Conservation (phyloP, 495 filamentous ascomycete species). For the Chaetomium tenue region DNA sequence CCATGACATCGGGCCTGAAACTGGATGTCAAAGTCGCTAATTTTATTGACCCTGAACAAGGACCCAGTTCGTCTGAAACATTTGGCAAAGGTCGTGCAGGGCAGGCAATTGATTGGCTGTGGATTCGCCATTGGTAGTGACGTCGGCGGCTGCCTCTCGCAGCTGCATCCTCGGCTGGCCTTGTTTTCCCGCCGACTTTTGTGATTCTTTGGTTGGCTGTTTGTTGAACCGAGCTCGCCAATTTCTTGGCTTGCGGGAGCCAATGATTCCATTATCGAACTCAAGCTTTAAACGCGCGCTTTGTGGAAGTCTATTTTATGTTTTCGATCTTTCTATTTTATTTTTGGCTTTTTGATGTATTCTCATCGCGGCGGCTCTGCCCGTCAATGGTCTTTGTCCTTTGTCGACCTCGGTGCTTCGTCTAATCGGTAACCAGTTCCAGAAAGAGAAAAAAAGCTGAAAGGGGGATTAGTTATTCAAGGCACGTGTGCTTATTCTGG, state of each 20-base stretch:
- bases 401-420: not conserved
- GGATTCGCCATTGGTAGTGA: constrained; percentile 27
- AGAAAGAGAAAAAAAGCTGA: not conserved
- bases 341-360: not conserved
- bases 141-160: constrained; percentile 30
- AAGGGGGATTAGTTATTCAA: not conserved
- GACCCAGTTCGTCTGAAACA: constrained; percentile 23
- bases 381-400: not conserved
- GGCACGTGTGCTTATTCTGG: not conserved
- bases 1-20: constrained; percentile 18
- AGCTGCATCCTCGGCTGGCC: not conserved
- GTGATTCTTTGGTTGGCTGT: not conserved
- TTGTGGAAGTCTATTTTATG: not conserved
- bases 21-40: constrained; percentile 5
- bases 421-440: no score
- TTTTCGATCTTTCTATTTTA: not conserved
- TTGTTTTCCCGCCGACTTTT: not conserved
- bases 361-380: not conserved
- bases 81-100: not conserved
- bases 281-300: constrained; percentile 27
- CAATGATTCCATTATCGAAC: constrained; percentile 9
- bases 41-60: not conserved
- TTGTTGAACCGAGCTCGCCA: not conserved
- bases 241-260: not conserved
- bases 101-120: not conserved